Evolutionary conservation across 148 eudicot species (phyloP).

Genomic region (Pouteria glomerata): DNA sequence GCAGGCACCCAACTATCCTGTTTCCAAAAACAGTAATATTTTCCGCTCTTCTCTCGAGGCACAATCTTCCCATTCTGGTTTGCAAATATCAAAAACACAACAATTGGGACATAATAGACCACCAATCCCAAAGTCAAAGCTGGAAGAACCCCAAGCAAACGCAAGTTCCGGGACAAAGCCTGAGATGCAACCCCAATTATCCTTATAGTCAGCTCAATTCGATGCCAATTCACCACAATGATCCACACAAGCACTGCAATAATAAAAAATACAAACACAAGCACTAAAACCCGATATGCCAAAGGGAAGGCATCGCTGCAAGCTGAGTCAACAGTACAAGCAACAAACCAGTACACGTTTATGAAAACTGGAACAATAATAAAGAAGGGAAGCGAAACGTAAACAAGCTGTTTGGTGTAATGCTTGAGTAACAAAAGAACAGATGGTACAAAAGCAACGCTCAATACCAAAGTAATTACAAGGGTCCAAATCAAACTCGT

Average conservation of each 20-base stretch:
- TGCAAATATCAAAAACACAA: conserved; percentile 80
- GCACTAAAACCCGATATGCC: conserved; percentile 60
- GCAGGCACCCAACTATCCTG: conserved; percentile 89
- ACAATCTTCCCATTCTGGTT: conserved; percentile 71
- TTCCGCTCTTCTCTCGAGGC: conserved; percentile 44
- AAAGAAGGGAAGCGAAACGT: conserved; percentile 64
- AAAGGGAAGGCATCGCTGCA: conserved; percentile 67
- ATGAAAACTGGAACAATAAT: conserved; percentile 55
- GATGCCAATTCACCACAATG: conserved; percentile 74
- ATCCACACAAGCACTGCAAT: conserved; percentile 88
- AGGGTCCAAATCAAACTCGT: conserved; percentile 67
- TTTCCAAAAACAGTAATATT: conserved; percentile 73
- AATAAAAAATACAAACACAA: conserved; percentile 66
- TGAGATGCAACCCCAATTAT: conserved; percentile 72
- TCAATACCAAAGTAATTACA: conserved; percentile 64
- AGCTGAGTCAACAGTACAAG: conserved; percentile 57
- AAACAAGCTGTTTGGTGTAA: conserved; percentile 80
- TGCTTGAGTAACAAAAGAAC: conserved; percentile 71
- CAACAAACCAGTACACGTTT: conserved; percentile 88
- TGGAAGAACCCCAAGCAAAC: conserved; percentile 75
- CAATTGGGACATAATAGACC: conserved; percentile 71
- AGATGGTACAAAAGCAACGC: conserved; percentile 54
- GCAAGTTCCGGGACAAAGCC: conserved; percentile 70
- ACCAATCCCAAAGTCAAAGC: conserved; percentile 59
- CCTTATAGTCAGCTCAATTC: conserved; percentile 70